Evolutionary conservation across 2,329 filamentous ascomycete genomes (phyloP).

Genomic region (Pleurostoma richardsiae): DNA sequence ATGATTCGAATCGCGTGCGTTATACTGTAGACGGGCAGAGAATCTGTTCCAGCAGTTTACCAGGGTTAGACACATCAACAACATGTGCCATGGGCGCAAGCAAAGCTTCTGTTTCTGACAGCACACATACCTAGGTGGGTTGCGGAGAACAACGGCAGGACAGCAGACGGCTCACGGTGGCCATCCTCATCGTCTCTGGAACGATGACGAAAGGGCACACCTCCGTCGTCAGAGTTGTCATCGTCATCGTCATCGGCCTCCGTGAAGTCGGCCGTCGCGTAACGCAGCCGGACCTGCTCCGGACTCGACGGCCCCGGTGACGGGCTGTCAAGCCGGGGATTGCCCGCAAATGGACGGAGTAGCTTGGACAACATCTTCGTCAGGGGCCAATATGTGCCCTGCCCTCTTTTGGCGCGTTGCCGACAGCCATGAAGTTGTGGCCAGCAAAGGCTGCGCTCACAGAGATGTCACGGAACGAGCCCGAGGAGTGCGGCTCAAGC

Average conservation of each 20-base stretch:
- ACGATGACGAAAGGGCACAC: constrained; percentile 21
- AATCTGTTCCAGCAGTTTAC: constrained; percentile 49
- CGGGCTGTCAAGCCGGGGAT: constrained; percentile 10
- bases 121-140: constrained; percentile 61
- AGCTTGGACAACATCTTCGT: constrained; percentile 24
- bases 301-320: constrained; percentile 17
- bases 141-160: constrained; percentile 75
- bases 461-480: too few species aligned
- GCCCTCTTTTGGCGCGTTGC: constrained; percentile 1
- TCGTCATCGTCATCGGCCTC: constrained; percentile 54
- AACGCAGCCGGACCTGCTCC: constrained; percentile 33
- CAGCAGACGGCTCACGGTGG: constrained; percentile 20
- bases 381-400: constrained; percentile 13
- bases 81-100: not conserved
- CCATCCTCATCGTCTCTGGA: constrained; percentile 25
- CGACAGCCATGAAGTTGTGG: too few species aligned
- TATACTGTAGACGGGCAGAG: constrained; percentile 82
- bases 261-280: constrained; percentile 61
- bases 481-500: too few species aligned
- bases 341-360: constrained; percentile 17
- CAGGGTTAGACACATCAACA: constrained; percentile 1
- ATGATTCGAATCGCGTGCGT: constrained; percentile 86
- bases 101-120: not conserved
- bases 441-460: too few species aligned
- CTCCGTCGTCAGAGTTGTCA: constrained; percentile 33